phyloP scores from a whole-genome alignment of 2,329 filamentous ascomycete genomes.

The Neurospora sp. region DNA sequence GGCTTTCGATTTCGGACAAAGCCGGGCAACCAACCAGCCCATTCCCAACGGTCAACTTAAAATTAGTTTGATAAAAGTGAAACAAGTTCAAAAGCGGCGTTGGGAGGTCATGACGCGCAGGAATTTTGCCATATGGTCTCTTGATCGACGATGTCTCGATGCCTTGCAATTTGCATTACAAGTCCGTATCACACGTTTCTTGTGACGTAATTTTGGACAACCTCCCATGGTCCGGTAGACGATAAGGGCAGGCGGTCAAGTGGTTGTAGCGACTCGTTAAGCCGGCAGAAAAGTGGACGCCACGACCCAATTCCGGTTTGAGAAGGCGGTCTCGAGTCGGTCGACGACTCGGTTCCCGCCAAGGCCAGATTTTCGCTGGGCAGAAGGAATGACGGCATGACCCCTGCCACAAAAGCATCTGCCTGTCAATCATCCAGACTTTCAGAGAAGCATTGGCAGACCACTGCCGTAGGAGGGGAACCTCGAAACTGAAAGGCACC shows the following conservation, averaged over 20 bases:
- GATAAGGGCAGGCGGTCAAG: neutral
- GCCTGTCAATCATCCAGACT: neutral
- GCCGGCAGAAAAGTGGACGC: neutral
- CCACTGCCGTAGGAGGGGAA: neutral
- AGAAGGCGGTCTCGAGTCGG: neutral
- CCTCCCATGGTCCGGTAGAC: neutral
- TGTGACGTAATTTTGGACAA: conserved; percentile 7
- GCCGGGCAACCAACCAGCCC: neutral
- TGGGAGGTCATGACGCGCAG: neutral
- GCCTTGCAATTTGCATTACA: neutral
- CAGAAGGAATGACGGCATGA: conserved; percentile 11
- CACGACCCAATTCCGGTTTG: neutral
- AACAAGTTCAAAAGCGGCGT: neutral
- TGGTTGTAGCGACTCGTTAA: neutral
- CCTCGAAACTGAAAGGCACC: neutral
- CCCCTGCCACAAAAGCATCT: neutral
- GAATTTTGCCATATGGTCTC: neutral
- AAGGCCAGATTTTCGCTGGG: neutral
- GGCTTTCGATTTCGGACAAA: neutral
- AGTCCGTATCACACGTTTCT: neutral
- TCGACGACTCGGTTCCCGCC: neutral
- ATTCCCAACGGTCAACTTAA: neutral
- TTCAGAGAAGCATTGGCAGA: neutral
- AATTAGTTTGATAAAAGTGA: neutral
- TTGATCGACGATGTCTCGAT: neutral